Conservation (phyloP, 176 grass and related monocot species). For the Pharus latifolius region DNA sequence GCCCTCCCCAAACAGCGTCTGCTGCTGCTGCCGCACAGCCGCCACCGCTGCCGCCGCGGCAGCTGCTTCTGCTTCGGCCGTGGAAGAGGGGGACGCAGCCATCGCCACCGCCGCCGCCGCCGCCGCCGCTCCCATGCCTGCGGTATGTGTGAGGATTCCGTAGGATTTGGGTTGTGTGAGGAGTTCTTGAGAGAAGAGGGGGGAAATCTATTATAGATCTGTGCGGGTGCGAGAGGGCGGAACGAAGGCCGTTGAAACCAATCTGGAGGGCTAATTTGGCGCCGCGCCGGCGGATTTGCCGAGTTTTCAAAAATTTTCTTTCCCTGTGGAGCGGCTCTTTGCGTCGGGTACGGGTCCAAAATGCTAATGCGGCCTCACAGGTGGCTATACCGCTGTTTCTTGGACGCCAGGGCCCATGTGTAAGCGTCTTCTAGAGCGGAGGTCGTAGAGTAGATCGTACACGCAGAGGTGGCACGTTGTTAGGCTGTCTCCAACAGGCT, state of each 20-base stretch:
- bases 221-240: neutral
- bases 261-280: slow-evolving; percentile 31
- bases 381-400: too few relatives aligned
- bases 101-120: neutral
- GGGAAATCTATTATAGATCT: slow-evolving; percentile 14
- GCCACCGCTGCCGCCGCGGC: neutral
- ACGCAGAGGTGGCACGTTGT: too few relatives aligned
- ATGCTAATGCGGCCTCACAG: too few relatives aligned
- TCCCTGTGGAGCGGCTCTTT: neutral
- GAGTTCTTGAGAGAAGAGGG: neutral
- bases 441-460: too few relatives aligned
- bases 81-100: neutral
- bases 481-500: too few relatives aligned
- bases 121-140: neutral
- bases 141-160: neutral
- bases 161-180: neutral
- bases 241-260: neutral
- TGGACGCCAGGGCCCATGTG: too few relatives aligned
- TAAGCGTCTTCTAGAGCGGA: too few relatives aligned
- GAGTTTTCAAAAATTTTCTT: slow-evolving; percentile 18
- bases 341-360: neutral
- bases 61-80: neutral
- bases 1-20: neutral
- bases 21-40: neutral
- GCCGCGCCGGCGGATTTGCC: too few relatives aligned